Base-by-base conservation (phyloP, 306 rosid species). In the Quercus robur region DNA sequence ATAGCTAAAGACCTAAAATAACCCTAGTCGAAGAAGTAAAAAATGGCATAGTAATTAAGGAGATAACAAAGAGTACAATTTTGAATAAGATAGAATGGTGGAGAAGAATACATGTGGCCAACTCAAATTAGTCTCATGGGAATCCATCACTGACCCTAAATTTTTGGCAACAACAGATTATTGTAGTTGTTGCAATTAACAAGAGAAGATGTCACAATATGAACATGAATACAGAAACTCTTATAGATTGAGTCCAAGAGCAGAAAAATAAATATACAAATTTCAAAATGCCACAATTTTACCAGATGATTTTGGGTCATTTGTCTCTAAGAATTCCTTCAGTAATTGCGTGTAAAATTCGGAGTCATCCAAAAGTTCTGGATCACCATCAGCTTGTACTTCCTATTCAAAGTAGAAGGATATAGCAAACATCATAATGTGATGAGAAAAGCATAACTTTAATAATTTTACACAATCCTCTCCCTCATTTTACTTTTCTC, bases 331-430 rank as follows among this genome's bases (percentile, higher is more conserved):
- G 73, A 91, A 94, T 71, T 92, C 99, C 81, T 90, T 92, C 76
- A 92, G 81, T 77, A 94, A 83, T 56, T 94, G 97, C 91, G 87
- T 94, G 82, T 94, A 94, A 85, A 94, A 94, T 74, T 92, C 97
- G 0, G 93, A 86, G 85, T 94, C 97, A 26, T 94, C 97, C 74
- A 94, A 51, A 52, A 91, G 97, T 83, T 94, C 97, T 14, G 94
- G 87, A 56, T 94, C 97, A 51, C 88, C 92, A 61, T 82, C 92
- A 57, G 57, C 77, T 26, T 25, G 81, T 17, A 86, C 66, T 80
- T 91, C 93, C 97, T 94, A 80, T 55, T 62, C 54, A 84, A 20
- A 79, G 72, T 21, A 6, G 68, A 83, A 68, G 76, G 55, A 38
- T 70, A 71, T 33, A 11, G 59, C 56, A 62, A 35, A 74, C 58